Conservation (phyloP, 164 flowering plant genomes). For the Piper betle region DNA sequence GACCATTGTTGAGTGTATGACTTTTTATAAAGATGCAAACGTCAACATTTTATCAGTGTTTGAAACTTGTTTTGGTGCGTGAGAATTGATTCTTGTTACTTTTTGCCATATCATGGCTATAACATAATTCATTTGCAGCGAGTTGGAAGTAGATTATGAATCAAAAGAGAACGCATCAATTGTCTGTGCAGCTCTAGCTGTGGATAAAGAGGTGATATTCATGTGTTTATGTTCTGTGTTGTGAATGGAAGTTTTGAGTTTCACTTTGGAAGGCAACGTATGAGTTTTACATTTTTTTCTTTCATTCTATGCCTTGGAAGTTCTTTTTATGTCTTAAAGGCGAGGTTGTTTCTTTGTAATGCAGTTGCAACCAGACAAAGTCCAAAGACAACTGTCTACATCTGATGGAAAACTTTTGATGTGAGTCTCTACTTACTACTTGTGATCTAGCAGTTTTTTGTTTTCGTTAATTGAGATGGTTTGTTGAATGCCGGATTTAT, state of each 20-base stretch:
- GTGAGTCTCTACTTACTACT: constrained; percentile 26
- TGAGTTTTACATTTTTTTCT: not conserved
- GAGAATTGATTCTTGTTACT: too few species aligned
- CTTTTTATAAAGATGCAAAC: too few species aligned
- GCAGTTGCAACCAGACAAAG: constrained; percentile 90
- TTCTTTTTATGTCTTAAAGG: not conserved
- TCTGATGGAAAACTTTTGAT: constrained; percentile 60
- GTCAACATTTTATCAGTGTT: too few species aligned
- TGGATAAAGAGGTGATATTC: constrained; percentile 71
- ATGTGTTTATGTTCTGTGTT: not conserved
- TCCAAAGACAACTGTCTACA: constrained; percentile 49
- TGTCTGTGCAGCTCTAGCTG: constrained; percentile 53
- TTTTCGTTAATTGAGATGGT: too few species aligned
- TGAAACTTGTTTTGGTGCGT: too few species aligned
- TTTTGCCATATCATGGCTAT: not conserved
- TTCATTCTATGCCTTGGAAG: not conserved
- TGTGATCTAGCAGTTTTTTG: not conserved
- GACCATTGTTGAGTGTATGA: too few species aligned
- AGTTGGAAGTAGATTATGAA: constrained; percentile 63
- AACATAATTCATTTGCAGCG: constrained; percentile 29
- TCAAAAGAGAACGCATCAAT: constrained; percentile 52
- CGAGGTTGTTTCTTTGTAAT: constrained; percentile 3
- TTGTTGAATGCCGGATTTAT: too few species aligned
- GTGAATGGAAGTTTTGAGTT: not conserved
- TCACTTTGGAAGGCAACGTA: not conserved